Evolutionary conservation across 257 asterid genomes (phyloP), one percentile per base, ranked within the genome.

Genomic region (Solanum chmielewskii): DNA sequence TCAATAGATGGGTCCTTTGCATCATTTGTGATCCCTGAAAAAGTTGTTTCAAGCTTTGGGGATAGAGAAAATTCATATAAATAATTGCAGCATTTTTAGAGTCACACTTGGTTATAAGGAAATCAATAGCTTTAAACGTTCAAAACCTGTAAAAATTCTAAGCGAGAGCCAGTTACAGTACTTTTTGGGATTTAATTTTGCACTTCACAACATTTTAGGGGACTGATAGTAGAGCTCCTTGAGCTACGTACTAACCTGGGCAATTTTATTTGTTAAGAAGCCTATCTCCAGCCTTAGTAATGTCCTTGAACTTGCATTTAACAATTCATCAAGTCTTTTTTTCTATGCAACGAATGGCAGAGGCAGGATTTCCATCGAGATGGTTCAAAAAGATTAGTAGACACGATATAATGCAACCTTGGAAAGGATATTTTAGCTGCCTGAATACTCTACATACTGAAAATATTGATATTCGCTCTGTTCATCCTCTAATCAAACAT

Each of bases 1-100:
- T 97, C 99, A 85, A 94, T 94, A 56, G 95, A 94, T 60, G 97
- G 98, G 85, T 97, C 99, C 93, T 91, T 93, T 49, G 98, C 60
- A 89, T 27, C 27, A 27, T 27, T 27, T 27, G 27, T 27, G 27
- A 97, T 90, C 60, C 99, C 99, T 97, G 87, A 21, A 87, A 84
- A 68, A 62, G 41, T 39, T 80, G 29, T 47, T 80, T 77, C 84
- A 25, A 41, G 21, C 60, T 41, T 76, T 76, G 13, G 18, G 2
- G 39, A 44, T 44, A 44, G 15, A 44, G 5, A 62, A 44, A 44
- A 25, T 77, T 44, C 64, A 44, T 25, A 25, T 18, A 56, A 44
- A 44, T 25, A 25, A 8, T 44, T 14, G 84, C 64, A 15, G 41
- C 64, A 44, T 27, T 77, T 77, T 44, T 33, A 44, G 4, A 75